phyloP scores from a whole-genome alignment of 2,329 filamentous ascomycete genomes.

The Beauveria sp. region DNA sequence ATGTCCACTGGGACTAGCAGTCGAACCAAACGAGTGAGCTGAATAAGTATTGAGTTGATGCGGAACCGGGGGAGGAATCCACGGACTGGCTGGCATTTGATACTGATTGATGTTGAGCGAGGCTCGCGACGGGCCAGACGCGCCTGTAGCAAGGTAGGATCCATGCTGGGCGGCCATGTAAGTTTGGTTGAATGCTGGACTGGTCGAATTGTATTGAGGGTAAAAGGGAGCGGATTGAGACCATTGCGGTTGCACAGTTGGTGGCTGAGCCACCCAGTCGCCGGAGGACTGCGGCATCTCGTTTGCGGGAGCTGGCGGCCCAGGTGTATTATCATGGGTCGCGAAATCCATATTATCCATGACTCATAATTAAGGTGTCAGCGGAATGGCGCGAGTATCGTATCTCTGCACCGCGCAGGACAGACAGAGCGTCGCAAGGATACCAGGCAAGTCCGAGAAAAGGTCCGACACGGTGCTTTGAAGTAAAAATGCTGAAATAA shows the following conservation, averaged over 20 bases:
- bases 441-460: not conserved
- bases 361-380: constrained; percentile 3
- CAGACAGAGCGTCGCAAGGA: not conserved
- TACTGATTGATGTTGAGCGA: not conserved
- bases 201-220: not conserved
- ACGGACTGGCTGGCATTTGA: not conserved
- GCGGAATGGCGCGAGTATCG: not conserved
- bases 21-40: not conserved
- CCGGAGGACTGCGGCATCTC: not conserved
- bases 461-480: not conserved
- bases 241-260: not conserved
- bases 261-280: not conserved
- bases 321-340: constrained; percentile 19
- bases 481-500: not conserved
- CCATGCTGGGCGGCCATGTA: not conserved
- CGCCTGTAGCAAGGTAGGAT: not conserved
- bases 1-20: not conserved
- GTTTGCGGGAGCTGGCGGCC: constrained; percentile 6
- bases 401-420: not conserved
- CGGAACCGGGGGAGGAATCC: not conserved
- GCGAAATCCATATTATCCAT: constrained; percentile 28
- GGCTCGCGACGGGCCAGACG: not conserved
- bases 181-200: not conserved
- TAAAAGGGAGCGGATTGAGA: not conserved
- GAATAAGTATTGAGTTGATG: not conserved